Percentiles rank a stretch among this genome's conserved stretches.
These are phyloP conservation scores for Coniochaeta hoffmannii DNA, from an alignment of 2,329 filamentous ascomycete genomes.

Conservation along the genomic window DNA sequence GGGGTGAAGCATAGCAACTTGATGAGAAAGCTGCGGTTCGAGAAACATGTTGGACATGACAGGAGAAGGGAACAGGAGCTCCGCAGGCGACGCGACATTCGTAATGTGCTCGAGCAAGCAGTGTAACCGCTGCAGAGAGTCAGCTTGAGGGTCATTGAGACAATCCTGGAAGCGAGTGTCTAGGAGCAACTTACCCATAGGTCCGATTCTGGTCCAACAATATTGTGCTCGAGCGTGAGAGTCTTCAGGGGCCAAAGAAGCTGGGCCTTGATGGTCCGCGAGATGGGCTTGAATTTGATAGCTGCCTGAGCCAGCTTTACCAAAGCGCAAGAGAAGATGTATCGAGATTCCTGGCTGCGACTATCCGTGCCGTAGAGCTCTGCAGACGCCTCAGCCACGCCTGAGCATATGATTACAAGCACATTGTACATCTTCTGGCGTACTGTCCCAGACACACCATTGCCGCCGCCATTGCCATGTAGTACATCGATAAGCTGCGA, in stretches of 20 bases:
- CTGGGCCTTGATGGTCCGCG: constrained; percentile 16
- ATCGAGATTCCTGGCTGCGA: constrained; percentile 7
- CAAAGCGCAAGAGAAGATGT: constrained; percentile 14
- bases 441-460: constrained; percentile 8
- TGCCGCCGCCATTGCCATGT: constrained; percentile 21
- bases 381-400: constrained; percentile 10
- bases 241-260: constrained; percentile 12
- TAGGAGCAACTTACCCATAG: constrained; percentile 12
- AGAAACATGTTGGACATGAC: neutral
- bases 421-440: constrained; percentile 19
- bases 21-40: neutral
- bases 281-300: constrained; percentile 15
- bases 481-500: neutral
- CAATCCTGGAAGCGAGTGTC: too few relatives aligned
- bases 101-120: neutral
- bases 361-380: constrained; percentile 12
- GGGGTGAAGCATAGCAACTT: neutral
- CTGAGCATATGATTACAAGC: constrained; percentile 16
- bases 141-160: neutral
- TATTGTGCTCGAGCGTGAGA: constrained; percentile 10
- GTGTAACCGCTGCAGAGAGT: neutral
- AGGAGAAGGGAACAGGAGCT: neutral
- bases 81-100: neutral
- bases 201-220: constrained; percentile 14
- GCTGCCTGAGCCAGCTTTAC: constrained; percentile 16